Evolutionary conservation across 108 stramenopile species (phyloP), one percentile per base, ranked within the genome.

Genomic region (Thalassiosira profunda): DNA sequence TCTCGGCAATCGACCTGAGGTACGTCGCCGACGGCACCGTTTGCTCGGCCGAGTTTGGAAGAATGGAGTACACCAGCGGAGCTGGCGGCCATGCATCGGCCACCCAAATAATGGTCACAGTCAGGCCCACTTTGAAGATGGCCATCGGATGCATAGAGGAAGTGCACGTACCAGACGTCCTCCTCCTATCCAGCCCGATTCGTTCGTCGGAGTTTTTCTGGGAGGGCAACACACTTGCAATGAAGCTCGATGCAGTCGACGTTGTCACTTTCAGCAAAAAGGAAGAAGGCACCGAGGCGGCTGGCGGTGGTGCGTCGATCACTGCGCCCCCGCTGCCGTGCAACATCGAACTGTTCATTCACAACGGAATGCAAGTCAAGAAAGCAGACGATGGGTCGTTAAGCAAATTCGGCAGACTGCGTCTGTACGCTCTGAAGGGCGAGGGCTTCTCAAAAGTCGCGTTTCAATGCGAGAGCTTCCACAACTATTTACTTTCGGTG

Each of bases 11-110:
- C 3, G 25, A 5, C 17, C 11, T 38, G 9, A 68, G 15, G 18
- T 75, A 69, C 45, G 23, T 51, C 18, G 67, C 58, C 8, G 74
- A 75, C 45, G 74, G 74, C 17, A 70, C 73, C 26, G 41, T 62
- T 18, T 70, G 69, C 53, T 49, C 35, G 17, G 31, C 34, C 10
- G 37, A 65, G 26, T 57, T 31, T 20, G 43, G 31, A 17, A 37
- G 52, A 29, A 37, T 70, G n/a, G 55, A 51, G 12, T 74, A 51
- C 36, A 58, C 48, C 21, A 68, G 58, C 21, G 25, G 18, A 11
- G 36, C 24, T 6, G 56, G 57, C n/a, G 67, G 66, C 25, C 66
- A 24, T 24, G 67, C 67, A 14, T 28, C 17, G 18, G 66, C 55
- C 31, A 18, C 33, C 2, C 28, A 61, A 8, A 40, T 74, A 28